Conservation (phyloP, 352 stramenopile genomes). For the Thalassiosira exigua region DNA sequence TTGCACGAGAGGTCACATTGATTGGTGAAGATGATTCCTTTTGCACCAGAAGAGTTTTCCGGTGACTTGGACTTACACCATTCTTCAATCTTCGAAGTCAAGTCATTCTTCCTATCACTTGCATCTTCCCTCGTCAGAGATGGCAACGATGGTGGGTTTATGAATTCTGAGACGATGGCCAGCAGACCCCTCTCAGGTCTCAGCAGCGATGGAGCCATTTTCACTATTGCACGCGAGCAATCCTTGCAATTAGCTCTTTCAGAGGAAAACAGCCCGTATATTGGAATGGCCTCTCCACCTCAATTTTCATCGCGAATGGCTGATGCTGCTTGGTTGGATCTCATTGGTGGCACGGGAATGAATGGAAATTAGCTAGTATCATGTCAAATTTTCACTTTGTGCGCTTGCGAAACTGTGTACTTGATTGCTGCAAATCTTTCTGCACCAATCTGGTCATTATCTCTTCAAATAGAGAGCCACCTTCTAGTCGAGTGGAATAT, state of each 20-base stretch:
- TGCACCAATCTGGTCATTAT: too few relatives aligned
- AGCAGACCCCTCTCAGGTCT: constrained; percentile 40
- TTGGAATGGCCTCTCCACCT: constrained; percentile 18
- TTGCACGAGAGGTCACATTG: constrained; percentile 51
- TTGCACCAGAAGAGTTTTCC: constrained; percentile 4
- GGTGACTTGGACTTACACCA: constrained; percentile 38
- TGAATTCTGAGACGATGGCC: constrained; percentile 81
- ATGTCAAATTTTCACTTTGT: constrained; percentile 64
- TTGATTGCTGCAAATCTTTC: too few relatives aligned
- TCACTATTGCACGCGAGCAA: constrained; percentile 57
- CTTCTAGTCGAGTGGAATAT: too few relatives aligned
- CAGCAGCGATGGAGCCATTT: constrained; percentile 51
- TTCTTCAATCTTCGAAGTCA: constrained; percentile 36
- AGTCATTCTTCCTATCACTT: background rate
- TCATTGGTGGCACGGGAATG: constrained; percentile 68
- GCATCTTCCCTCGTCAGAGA: background rate
- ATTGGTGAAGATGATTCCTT: constrained; percentile 74
- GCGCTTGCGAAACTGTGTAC: too few relatives aligned
- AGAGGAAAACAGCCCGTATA: constrained; percentile 72
- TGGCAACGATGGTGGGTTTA: constrained; percentile 52
- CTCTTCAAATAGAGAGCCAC: too few relatives aligned
- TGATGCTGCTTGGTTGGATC: constrained; percentile 22
- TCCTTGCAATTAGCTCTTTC: constrained; percentile 68
- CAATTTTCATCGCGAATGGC: constrained; percentile 30
- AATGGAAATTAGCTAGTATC: constrained; percentile 79